Conservation (phyloP, 164 flowering plant species). For the Aristolochia fimbriata region DNA sequence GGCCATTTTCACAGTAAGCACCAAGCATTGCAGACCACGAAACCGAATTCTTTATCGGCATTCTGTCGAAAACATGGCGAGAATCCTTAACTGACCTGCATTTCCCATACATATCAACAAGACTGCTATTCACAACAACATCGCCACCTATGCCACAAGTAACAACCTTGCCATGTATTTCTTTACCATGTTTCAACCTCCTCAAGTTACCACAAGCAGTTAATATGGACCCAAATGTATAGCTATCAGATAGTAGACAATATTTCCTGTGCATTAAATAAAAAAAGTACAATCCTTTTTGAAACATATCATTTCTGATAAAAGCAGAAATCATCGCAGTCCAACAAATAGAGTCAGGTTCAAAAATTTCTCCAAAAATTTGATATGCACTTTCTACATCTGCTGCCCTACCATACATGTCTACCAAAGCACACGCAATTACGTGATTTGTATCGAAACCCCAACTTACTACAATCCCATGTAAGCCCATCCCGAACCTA, state of each 20-base stretch:
- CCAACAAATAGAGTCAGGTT: slow-evolving; percentile 70
- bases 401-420: slow-evolving; percentile 64
- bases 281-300: slow-evolving; percentile 45
- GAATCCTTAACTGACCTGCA: slow-evolving; percentile 42
- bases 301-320: slow-evolving; percentile 50
- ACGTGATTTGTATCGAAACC: slow-evolving; percentile 53
- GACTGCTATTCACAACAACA: slow-evolving; percentile 71
- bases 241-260: slow-evolving; percentile 37
- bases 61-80: slow-evolving; percentile 52
- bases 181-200: slow-evolving; percentile 59
- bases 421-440: slow-evolving; percentile 53
- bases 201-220: slow-evolving; percentile 71
- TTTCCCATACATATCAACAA: slow-evolving; percentile 91
- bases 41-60: slow-evolving; percentile 52
- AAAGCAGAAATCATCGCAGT: slow-evolving; percentile 59
- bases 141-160: slow-evolving; percentile 39
- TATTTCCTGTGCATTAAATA: slow-evolving; percentile 33
- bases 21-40: slow-evolving; percentile 76
- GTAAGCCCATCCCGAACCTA: slow-evolving; percentile 42
- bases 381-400: slow-evolving; percentile 21
- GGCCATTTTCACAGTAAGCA: slow-evolving; percentile 63
- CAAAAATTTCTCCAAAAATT: slow-evolving; percentile 61
- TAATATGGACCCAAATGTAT: slow-evolving; percentile 60
- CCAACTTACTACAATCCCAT: slow-evolving; percentile 39
- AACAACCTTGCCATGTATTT: slow-evolving; percentile 58